Conservation (phyloP, 2,329 filamentous ascomycete species). For the Trichophyton schoenleinii region DNA sequence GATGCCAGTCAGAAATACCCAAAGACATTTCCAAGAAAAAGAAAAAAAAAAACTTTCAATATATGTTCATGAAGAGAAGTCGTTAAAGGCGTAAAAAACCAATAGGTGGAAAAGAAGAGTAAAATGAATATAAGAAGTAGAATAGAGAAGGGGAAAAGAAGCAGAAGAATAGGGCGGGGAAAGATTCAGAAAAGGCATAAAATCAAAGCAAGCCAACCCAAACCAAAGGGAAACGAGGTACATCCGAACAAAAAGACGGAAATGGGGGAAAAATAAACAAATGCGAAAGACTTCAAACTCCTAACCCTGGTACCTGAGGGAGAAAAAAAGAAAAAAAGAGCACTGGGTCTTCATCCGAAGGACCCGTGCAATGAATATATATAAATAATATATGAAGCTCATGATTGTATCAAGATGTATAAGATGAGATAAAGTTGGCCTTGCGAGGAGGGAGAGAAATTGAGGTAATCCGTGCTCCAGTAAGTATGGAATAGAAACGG, state of each 20-base stretch:
- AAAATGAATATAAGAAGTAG: neutral
- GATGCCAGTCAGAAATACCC: neutral
- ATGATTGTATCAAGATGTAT: too few relatives aligned
- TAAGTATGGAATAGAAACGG: slow-evolving; percentile 24
- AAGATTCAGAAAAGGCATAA: neutral
- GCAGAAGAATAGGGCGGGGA: neutral
- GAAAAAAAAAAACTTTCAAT: neutral
- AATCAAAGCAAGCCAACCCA: neutral
- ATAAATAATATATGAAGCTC: too few relatives aligned
- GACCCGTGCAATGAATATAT: slow-evolving; percentile 13
- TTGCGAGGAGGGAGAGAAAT: slow-evolving; percentile 10
- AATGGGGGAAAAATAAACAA: neutral
- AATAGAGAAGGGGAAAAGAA: neutral
- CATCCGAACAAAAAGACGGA: neutral
- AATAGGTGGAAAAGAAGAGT: neutral
- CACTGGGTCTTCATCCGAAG: slow-evolving; percentile 25
- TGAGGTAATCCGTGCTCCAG: slow-evolving; percentile 14
- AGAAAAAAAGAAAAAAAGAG: slow-evolving; percentile 15
- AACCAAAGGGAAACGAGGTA: neutral
- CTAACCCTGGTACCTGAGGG: slow-evolving; percentile 18
- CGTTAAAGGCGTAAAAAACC: neutral
- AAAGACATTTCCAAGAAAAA: neutral
- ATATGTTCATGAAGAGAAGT: slow-evolving; percentile 6
- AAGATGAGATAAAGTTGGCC: too few relatives aligned
- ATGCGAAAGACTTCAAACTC: slow-evolving; percentile 16